Evolutionary conservation across 148 eudicot genomes (phyloP), one percentile per base, ranked within the genome.

Genomic region (Rhododendron kiyosumense): DNA sequence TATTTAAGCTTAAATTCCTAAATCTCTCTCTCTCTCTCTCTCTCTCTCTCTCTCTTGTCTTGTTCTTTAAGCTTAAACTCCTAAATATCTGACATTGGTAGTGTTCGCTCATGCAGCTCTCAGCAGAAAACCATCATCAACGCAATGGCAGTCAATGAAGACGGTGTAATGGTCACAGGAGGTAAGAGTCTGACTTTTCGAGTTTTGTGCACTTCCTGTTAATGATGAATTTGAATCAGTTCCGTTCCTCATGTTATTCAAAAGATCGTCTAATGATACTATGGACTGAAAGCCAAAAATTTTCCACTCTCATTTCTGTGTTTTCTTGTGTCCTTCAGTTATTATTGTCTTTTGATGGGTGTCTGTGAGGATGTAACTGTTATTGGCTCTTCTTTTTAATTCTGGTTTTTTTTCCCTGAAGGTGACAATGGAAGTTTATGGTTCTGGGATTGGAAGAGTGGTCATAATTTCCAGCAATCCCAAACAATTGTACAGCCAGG

Each of bases 371-470:
- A 46, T 49, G 20, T 26, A 17, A 48, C 13, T n/a, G 14, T 49
- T 38, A 4, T 15, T 7, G 18, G 24, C 7, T 81, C 5, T 61
- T 0, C 26, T 41, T 63, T 22, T 41, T 69, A 30, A 28, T 43
- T 84, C 61, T 11, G 61, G 14, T 5, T 26, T 41, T 52, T 41
- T 43, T 88, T 45, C 36, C 1, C 26, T 82, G 63, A 77, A 96
- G 99, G 99, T 84, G 99, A 96, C 87, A 96, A 96, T 81, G 99
- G 99, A 88, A 96, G 99, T 87, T 51, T 96, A 85, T 96, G 99
- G 99, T 96, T 96, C 87, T 96, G 99, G 99, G 99, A 96, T 84
- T 96, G 99, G 99, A 96, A 90, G 85, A 96, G 99, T 85, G 99
- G 99, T 84, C 98, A 96, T 84, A 95, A 93, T 87, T 96, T 96